A percentile compares a stretch with the other conserved stretches of the same genome.
phyloP scores from a whole-genome alignment of 345 rosid genomes.

The Eucalyptus sp. region DNA sequence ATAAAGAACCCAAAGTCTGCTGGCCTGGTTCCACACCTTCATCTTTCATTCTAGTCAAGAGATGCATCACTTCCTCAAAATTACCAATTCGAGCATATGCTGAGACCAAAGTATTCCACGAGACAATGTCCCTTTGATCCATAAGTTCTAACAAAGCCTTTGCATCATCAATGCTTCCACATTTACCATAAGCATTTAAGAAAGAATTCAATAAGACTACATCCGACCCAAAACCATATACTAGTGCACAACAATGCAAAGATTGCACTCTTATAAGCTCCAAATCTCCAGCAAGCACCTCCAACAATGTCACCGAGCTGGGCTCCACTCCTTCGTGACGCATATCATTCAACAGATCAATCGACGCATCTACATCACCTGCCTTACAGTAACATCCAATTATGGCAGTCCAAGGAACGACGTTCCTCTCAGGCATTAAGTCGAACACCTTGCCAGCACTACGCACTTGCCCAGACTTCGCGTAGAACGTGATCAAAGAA shows the following conservation, averaged over 20 bases:
- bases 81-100: constrained; percentile 28
- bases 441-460: constrained; percentile 41
- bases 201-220: constrained; percentile 24
- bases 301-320: constrained; percentile 42
- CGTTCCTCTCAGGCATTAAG: constrained; percentile 29
- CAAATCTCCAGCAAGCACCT: constrained; percentile 25
- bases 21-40: constrained; percentile 32
- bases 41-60: constrained; percentile 21
- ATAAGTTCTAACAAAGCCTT: constrained; percentile 31
- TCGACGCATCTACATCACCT: constrained; percentile 14
- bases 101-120: constrained; percentile 46
- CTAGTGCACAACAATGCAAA: constrained; percentile 32
- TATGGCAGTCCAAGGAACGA: constrained; percentile 37
- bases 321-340: constrained; percentile 25
- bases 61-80: constrained; percentile 20
- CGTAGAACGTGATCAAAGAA: constrained; percentile 34
- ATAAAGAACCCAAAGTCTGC: constrained; percentile 30
- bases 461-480: constrained; percentile 5
- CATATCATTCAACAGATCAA: constrained; percentile 31
- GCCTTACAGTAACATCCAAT: constrained; percentile 37
- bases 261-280: constrained; percentile 22
- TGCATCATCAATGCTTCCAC: constrained; percentile 21
- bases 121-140: constrained; percentile 35
- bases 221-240: constrained; percentile 30
- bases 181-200: constrained; percentile 33